Evolutionary conservation across 1,139 yeast genomes (phyloP).

Genomic region (Sugiyamaella grinbergsii): DNA sequence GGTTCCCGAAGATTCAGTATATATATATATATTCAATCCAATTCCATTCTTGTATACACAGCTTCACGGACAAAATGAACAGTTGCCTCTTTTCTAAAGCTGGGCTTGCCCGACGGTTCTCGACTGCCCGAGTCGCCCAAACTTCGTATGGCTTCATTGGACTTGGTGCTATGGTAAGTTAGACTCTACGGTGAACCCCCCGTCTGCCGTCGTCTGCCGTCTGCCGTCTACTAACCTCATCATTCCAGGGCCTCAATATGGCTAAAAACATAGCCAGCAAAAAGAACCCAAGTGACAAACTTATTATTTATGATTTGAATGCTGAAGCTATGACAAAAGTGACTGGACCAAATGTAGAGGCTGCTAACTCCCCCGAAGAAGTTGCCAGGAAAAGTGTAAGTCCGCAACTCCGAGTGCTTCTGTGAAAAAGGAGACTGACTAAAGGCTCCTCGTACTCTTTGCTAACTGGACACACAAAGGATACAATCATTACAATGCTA

Average conservation of each 20-base stretch:
- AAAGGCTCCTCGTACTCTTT: neutral
- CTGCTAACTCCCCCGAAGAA: conserved; percentile 42
- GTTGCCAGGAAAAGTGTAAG: conserved; percentile 43
- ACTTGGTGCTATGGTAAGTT: conserved; percentile 55
- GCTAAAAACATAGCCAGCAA: conserved; percentile 55
- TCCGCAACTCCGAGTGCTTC: neutral
- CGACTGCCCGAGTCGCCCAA: conserved; percentile 17
- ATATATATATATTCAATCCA: no score
- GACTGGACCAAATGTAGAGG: conserved; percentile 27
- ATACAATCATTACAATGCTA: conserved; percentile 54
- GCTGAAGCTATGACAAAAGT: conserved; percentile 40
- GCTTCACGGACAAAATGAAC: no score
- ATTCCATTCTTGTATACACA: no score
- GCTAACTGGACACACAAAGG: no score
- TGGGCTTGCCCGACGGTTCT: conserved; percentile 22
- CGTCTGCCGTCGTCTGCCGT: no score
- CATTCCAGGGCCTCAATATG: conserved; percentile 51
- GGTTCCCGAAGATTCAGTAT: no score
- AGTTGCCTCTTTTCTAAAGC: no score
- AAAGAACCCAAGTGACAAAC: conserved; percentile 46
- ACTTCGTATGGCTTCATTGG: conserved; percentile 54
- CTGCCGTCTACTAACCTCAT: conserved; percentile 20
- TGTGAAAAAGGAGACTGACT: no score
- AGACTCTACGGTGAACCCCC: no score
- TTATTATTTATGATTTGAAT: conserved; percentile 52